Evolutionary conservation across 208 protist species (phyloP).

Genomic region (Trichomonas vaginalis): DNA sequence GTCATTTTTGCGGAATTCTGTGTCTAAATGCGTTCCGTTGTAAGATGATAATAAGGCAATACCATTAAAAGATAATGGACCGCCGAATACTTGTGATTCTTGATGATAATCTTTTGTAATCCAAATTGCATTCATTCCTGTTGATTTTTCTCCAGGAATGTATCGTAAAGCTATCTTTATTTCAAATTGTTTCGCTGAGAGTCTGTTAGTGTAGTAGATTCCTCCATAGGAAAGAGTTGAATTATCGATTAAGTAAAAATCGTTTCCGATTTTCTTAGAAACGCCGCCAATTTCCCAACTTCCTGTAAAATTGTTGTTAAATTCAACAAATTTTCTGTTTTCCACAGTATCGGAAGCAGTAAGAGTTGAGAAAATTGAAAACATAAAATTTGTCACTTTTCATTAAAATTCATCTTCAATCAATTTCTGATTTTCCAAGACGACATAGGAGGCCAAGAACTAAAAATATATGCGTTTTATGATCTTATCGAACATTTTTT

Average conservation of each 20-base stretch:
- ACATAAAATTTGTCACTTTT: neutral
- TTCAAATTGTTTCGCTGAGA: neutral
- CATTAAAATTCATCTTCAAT: too few species aligned
- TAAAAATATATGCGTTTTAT: too few species aligned
- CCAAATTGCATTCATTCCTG: neutral
- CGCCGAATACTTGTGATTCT: neutral
- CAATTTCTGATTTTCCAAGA: too few species aligned
- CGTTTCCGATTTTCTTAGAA: neutral
- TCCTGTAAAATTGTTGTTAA: neutral
- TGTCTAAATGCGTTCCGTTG: neutral
- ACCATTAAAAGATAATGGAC: neutral
- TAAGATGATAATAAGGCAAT: neutral
- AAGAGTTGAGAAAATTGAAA: neutral
- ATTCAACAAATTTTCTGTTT: neutral
- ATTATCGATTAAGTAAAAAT: neutral
- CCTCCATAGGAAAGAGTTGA: neutral
- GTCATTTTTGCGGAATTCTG: neutral
- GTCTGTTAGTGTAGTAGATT: neutral
- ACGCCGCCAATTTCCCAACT: neutral
- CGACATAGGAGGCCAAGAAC: too few species aligned
- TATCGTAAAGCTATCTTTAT: neutral
- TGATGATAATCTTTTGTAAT: neutral
- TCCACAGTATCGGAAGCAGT: neutral
- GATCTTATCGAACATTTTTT: too few species aligned
- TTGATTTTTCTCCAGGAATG: neutral